Evolutionary conservation across 2,329 filamentous ascomycete genomes (phyloP).

Genomic region (Ophiostoma sp.): DNA sequence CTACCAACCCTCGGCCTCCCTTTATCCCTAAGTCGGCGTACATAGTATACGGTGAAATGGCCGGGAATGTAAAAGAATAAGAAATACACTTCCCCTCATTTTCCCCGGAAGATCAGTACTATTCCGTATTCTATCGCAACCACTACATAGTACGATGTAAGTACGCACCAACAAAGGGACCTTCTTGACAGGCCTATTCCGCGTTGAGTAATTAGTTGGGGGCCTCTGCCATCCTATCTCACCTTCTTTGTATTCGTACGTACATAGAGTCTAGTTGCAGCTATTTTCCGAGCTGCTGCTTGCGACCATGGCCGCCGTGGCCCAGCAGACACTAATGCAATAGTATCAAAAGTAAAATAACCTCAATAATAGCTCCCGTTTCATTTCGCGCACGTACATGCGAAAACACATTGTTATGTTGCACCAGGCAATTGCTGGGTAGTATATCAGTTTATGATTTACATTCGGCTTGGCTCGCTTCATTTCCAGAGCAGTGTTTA

Average conservation of each 20-base stretch:
- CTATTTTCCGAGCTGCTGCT: too few relatives aligned
- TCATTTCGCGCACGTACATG: slow-evolving; percentile 11
- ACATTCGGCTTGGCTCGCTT: not conserved
- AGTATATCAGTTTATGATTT: not conserved
- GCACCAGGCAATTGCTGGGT: not conserved
- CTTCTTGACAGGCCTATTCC: not conserved
- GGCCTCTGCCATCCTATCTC: not conserved
- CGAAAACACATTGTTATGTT: not conserved
- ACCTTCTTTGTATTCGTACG: too few relatives aligned
- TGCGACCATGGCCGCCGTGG: too few relatives aligned
- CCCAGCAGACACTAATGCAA: not conserved
- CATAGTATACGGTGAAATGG: not conserved
- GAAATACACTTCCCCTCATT: not conserved
- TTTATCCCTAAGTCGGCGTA: not conserved
- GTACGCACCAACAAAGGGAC: not conserved
- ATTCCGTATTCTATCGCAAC: not conserved
- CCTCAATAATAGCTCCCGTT: slow-evolving; percentile 2
- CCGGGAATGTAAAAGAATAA: not conserved
- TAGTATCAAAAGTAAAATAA: not conserved
- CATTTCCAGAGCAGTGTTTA: not conserved
- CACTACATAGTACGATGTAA: not conserved
- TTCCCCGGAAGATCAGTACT: not conserved
- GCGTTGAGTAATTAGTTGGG: not conserved
- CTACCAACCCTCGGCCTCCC: not conserved
- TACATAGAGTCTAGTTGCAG: too few relatives aligned